Conservation (phyloP, 257 asterid genomes). For the Petunia axillaris region DNA sequence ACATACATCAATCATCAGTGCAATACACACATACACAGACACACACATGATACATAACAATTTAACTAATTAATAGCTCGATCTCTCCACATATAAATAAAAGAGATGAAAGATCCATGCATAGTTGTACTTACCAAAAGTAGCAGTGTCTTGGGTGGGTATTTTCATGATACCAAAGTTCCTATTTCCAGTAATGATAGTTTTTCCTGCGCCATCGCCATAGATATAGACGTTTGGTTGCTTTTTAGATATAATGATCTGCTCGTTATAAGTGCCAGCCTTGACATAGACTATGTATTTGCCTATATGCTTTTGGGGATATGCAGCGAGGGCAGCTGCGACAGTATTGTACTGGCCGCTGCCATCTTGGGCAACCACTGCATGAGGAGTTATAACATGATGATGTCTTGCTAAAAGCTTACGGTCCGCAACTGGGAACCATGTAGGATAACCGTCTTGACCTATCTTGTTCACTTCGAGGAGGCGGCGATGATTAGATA, state of each 20-base stretch:
- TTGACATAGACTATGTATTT: conserved; percentile 65
- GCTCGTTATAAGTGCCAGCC: conserved; percentile 69
- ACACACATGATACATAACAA: too few species aligned
- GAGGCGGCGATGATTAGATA: conserved; percentile 33
- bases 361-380: conserved; percentile 70
- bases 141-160: conserved; percentile 64
- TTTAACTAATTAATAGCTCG: too few species aligned
- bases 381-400: conserved; percentile 38
- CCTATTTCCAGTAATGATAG: conserved; percentile 58
- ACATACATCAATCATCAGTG: not conserved
- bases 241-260: conserved; percentile 49
- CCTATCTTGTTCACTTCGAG: conserved; percentile 31
- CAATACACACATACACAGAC: too few species aligned
- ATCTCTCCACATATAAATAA: too few species aligned
- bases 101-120: not conserved
- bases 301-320: conserved; percentile 51
- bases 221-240: conserved; percentile 61
- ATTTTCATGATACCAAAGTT: conserved; percentile 41
- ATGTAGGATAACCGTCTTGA: conserved; percentile 47
- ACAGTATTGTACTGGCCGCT: conserved; percentile 63
- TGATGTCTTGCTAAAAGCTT: conserved; percentile 43
- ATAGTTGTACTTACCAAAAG: conserved; percentile 46
- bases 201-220: conserved; percentile 75
- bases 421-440: conserved; percentile 60
- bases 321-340: conserved; percentile 49